Evolutionary conservation across 1,284 basidiomycete species (phyloP), one percentile per base, ranked within the genome.

Genomic region (Fistulinella staudtii): DNA sequence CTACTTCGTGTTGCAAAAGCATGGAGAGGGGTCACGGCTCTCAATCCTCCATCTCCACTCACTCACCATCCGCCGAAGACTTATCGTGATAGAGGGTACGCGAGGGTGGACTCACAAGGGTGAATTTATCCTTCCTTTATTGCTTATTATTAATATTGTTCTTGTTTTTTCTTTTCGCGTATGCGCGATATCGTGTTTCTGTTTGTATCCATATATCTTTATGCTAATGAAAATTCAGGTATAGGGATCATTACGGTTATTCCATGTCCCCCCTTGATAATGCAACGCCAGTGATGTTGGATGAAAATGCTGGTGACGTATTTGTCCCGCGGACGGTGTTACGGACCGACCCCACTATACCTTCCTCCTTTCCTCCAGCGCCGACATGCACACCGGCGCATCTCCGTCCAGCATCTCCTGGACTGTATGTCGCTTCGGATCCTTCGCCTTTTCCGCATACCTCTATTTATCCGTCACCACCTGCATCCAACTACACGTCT

Each of bases 21-120:
- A 24, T 87, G 85, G 84, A 68, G 85, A 8, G 85, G 84, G 1
- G 66, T 86, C 20, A 77, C 78, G n/a, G 82, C 84, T 4, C 67
- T 85, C 49, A 58, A 67, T n/a, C 54, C 66, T 20, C 55, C 64
- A 3, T 58, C 51, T 8, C 48, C 60, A 8, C 42, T 56, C 22
- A 21, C 35, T 13, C 35, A 49, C 14, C 49, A 48, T 2, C 62
- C 64, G 11, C 54, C 60, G 15, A 60, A 34, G 31, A 49, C 56
- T 0, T 61, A 53, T 40, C 29, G 28, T 22, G 58, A 63, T 30
- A 37, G 43, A 38, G 54, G 25, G 28, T 61, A 56, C 25, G 35
- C 42, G 10, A 57, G 40, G 37, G 58, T 63, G 21, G 52, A 61
- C 21, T 48, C 61, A 13, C 58, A 61, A 53, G 59, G 60, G 59